These are phyloP conservation scores for Fusarium neocosmosporiellum DNA, from an alignment of 2,329 filamentous ascomycete species.

Conservation along the genomic window DNA sequence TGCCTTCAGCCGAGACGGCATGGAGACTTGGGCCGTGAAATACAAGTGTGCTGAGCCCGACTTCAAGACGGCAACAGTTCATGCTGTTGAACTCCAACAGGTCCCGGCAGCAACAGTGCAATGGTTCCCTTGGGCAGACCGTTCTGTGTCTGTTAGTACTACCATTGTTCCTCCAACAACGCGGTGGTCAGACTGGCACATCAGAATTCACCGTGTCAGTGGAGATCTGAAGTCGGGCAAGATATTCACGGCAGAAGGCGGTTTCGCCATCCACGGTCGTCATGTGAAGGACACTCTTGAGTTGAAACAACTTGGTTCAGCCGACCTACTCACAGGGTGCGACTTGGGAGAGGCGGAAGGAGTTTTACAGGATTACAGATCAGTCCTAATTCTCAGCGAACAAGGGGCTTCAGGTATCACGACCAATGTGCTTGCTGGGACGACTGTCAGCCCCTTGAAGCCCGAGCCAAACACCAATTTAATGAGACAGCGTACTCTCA, in stretches of 20 bases:
- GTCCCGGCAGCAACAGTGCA: not conserved
- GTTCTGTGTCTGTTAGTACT: not conserved
- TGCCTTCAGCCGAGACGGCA: not conserved
- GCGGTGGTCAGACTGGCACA: not conserved
- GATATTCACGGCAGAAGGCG: not conserved
- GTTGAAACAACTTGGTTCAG: not conserved
- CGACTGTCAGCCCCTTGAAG: slow-evolving; percentile 1
- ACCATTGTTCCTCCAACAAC: not conserved
- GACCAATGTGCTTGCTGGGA: not conserved
- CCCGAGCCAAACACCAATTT: slow-evolving; percentile 31
- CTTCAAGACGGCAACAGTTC: not conserved
- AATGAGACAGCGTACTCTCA: slow-evolving; percentile 19
- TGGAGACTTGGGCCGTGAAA: not conserved
- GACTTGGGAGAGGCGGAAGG: not conserved
- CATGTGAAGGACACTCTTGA: not conserved
- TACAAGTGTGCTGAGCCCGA: not conserved
- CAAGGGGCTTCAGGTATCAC: not conserved
- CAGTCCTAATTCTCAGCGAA: not conserved
- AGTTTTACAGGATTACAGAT: not conserved
- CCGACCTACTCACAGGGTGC: not conserved
- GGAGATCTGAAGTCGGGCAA: not conserved
- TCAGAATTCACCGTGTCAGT: not conserved
- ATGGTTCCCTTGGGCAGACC: not conserved
- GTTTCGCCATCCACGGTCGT: not conserved
- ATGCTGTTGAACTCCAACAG: not conserved